Evolutionary conservation across 2,329 filamentous ascomycete species (phyloP), one percentile per base, ranked within the genome.

Genomic region (Oidium heveae): DNA sequence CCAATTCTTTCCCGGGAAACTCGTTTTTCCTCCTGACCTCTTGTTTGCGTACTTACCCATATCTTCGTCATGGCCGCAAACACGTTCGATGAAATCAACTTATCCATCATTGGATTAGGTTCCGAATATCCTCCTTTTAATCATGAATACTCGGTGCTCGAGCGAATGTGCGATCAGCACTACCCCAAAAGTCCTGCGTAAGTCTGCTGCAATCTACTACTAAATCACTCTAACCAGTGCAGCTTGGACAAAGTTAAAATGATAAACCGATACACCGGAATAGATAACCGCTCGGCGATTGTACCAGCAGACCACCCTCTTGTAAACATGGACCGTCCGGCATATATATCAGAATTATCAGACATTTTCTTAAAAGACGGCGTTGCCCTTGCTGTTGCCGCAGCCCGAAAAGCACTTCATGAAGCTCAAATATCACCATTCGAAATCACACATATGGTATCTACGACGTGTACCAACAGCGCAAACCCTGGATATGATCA

Each of bases 401-500:
- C 77, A 1, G 69, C 74, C 22, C 67, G 68, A 28, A 75, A 76
- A 63, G 77, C 76, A 5, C 68, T 79, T 10, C 65, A 68, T 8
- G 76, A 79, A 63, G 74, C 76, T 5, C 67, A 69, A 16, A 63
- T 79, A 44, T 69, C 72, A 44, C 63, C 71, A 0, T 62, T 63
- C 2, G 68, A 77, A 53, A 77, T 84, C 58, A 84, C 79, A 2
- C 80, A 84, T 60, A 70, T 82, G 43, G 77, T 84, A 9, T 74
- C 77, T 24, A 80, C 78, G 0, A 82, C 79, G 5, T 83, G 80
- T 63, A 84, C 79, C 9, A 76, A 83, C 63, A 80, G 77, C 58
- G 77, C 78, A 16, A 83, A 82, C 62, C 79, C 79, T 0, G 79
- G 79, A 1, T 83, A 77, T 62, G 80, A 83, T 59, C 76, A 82